Conservation (phyloP, 192 early-diverging fungal genomes). For the Kickxella alabastrina region DNA sequence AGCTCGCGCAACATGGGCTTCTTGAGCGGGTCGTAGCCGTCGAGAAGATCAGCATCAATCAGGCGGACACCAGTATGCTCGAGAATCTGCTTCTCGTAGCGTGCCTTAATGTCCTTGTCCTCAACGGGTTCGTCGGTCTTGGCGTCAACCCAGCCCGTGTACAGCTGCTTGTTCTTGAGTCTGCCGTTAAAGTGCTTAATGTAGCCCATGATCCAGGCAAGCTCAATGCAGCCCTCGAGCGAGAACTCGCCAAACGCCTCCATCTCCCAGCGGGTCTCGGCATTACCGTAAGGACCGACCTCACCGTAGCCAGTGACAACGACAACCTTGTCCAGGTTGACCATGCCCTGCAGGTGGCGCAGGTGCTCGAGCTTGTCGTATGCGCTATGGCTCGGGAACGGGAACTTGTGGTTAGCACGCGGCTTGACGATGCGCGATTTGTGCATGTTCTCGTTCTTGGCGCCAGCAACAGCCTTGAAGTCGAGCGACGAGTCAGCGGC, state of each 20-base stretch:
- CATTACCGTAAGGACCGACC: constrained; percentile 84
- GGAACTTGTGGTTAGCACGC: constrained; percentile 91
- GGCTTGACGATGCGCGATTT: constrained; percentile 73
- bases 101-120: constrained; percentile 81
- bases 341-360: constrained; percentile 59
- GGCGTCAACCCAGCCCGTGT: constrained; percentile 79
- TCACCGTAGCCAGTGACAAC: constrained; percentile 88
- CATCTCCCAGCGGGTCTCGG: constrained; percentile 91
- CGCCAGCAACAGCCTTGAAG: constrained; percentile 70
- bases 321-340: constrained; percentile 83
- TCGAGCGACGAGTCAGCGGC: constrained; percentile 74
- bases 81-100: constrained; percentile 84
- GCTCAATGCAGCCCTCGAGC: constrained; percentile 70
- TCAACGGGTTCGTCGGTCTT: constrained; percentile 78
- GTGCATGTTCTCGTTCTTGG: constrained; percentile 58
- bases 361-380: constrained; percentile 64
- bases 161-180: constrained; percentile 13
- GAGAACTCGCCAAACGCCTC: constrained; percentile 64
- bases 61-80: constrained; percentile 53
- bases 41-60: constrained; percentile 79
- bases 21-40: constrained; percentile 80
- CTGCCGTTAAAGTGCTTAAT: constrained; percentile 75
- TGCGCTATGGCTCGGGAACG: constrained; percentile 68
- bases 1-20: constrained; percentile 85
- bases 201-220: constrained; percentile 93